Evolutionary conservation across 1,284 basidiomycete species (phyloP).

Genomic region (Malassezia globosa): DNA sequence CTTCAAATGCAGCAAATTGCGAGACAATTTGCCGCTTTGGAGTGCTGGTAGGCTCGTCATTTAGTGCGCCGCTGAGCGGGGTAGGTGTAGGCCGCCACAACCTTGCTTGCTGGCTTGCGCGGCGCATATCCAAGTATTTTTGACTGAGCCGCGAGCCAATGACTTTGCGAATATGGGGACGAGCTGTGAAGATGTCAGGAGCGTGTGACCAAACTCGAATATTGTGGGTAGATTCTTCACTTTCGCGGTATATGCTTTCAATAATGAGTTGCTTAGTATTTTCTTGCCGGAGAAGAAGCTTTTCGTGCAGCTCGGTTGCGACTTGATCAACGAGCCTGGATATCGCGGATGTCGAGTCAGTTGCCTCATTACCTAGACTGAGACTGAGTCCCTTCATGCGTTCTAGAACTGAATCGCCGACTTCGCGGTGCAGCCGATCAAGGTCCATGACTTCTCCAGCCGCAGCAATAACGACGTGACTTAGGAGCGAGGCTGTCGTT

Average conservation of each 20-base stretch:
- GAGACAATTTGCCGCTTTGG: constrained; percentile 28
- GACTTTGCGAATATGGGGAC: constrained; percentile 60
- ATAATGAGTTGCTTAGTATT: constrained; percentile 92
- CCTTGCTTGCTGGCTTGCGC: neutral
- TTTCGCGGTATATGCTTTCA: constrained; percentile 67
- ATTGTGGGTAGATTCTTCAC: constrained; percentile 69
- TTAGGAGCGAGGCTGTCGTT: constrained; percentile 84
- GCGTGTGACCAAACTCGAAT: constrained; percentile 74
- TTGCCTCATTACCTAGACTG: constrained; percentile 54
- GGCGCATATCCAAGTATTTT: constrained; percentile 34
- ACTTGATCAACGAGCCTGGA: constrained; percentile 69
- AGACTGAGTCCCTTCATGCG: constrained; percentile 66
- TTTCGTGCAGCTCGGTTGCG: constrained; percentile 80
- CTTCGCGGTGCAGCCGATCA: constrained; percentile 86
- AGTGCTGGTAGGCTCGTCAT: neutral
- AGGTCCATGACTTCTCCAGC: constrained; percentile 94
- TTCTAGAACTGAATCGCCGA: constrained; percentile 82
- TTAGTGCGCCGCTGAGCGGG: neutral
- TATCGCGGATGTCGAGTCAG: neutral
- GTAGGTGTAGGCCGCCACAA: neutral
- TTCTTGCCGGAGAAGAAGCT: constrained; percentile 78
- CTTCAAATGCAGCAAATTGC: constrained; percentile 36
- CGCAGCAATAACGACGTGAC: constrained; percentile 94
- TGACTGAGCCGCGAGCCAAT: constrained; percentile 37
- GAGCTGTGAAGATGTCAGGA: constrained; percentile 61